Percentiles rank a stretch among this genome's conserved stretches.
Conservation (phyloP, 2,329 filamentous ascomycete species). For the Fusarium praegraminearum region DNA sequence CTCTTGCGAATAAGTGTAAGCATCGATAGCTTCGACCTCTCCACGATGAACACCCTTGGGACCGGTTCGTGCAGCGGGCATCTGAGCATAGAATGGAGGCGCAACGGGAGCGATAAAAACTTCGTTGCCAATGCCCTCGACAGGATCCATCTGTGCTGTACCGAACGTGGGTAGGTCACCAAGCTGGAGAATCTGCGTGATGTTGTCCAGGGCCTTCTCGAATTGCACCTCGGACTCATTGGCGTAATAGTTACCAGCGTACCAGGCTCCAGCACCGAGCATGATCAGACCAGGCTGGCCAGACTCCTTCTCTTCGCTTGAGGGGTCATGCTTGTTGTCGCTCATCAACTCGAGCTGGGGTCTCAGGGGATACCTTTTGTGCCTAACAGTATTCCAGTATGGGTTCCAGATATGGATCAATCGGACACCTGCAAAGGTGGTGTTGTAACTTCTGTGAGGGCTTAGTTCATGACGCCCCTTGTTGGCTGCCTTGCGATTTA, state of each 20-base stretch:
- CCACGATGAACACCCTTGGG: conserved; percentile 41
- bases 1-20: conserved; percentile 25
- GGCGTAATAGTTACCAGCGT: conserved; percentile 19
- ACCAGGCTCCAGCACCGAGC: conserved; percentile 48
- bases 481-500: conserved; percentile 40
- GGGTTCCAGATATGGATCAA: conserved; percentile 73
- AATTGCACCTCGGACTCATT: conserved; percentile 33
- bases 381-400: conserved; percentile 62
- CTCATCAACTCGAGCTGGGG: conserved; percentile 42
- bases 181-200: conserved; percentile 40
- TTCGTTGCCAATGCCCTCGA: conserved; percentile 47
- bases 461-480: conserved; percentile 11
- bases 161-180: conserved; percentile 38
- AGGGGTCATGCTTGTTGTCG: background rate
- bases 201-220: conserved; percentile 39
- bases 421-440: conserved; percentile 58
- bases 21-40: conserved; percentile 45
- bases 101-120: conserved; percentile 49
- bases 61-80: conserved; percentile 28
- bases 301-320: background rate
- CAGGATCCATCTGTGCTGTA: conserved; percentile 38
- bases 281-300: conserved; percentile 42
- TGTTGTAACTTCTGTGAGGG: conserved; percentile 47
- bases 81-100: conserved; percentile 40
- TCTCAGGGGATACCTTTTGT: conserved; percentile 24